Evolutionary conservation across 805 yeast genomes (phyloP).

Genomic region (Candida peoriensis): DNA sequence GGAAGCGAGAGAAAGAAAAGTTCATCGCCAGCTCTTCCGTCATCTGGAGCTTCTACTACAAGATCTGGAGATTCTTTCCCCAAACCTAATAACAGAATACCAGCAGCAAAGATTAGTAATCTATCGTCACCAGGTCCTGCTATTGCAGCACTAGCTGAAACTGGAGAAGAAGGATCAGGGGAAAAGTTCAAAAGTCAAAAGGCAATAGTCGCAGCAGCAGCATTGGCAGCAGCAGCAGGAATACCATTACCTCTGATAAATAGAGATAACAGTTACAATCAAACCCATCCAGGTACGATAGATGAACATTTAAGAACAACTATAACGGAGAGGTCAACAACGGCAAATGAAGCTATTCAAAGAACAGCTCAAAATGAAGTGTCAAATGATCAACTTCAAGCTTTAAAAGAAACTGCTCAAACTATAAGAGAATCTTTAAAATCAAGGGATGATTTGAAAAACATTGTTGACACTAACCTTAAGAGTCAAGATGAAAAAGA

Average conservation of each 20-base stretch:
- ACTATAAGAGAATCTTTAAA: neutral
- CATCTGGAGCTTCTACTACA: slow-evolving; percentile 20
- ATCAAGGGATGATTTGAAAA: slow-evolving; percentile 2
- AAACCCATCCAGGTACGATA: neutral
- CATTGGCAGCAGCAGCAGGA: slow-evolving; percentile 77
- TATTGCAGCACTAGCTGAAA: slow-evolving; percentile 31
- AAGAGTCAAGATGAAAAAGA: slow-evolving; percentile 4
- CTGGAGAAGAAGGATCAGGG: slow-evolving; percentile 11
- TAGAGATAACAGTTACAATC: too few species aligned
- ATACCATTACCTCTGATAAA: slow-evolving; percentile 54
- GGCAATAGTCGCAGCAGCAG: slow-evolving; percentile 78
- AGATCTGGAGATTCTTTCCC: slow-evolving; percentile 5
- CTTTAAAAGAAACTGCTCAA: neutral
- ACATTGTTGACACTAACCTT: slow-evolving; percentile 4
- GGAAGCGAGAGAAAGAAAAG: too few species aligned
- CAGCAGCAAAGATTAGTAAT: neutral
- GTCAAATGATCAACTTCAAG: neutral
- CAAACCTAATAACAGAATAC: slow-evolving; percentile 2
- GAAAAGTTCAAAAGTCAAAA: slow-evolving; percentile 26
- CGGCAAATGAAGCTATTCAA: slow-evolving; percentile 3
- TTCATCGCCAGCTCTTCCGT: too few species aligned
- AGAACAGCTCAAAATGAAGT: slow-evolving; percentile 5
- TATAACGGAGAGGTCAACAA: slow-evolving; percentile 1
- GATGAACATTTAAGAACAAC: slow-evolving; percentile 13
- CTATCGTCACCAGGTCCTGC: slow-evolving; percentile 42